These are phyloP conservation scores for Linnemannia schmuckeri DNA, from an alignment of 192 early-diverging fungal species.

Conservation along the genomic window DNA sequence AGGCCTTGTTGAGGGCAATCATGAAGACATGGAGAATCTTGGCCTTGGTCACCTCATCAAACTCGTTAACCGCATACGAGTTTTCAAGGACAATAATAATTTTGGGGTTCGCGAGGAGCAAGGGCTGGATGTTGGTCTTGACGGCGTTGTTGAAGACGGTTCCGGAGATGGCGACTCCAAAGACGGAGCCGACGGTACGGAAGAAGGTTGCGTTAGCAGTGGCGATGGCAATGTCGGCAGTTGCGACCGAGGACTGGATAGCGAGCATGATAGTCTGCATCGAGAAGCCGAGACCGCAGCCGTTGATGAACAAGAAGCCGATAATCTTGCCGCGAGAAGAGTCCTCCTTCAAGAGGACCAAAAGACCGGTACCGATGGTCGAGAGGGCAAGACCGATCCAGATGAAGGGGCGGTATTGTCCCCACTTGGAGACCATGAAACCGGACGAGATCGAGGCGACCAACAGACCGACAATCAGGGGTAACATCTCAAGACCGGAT, in stretches of 20 bases:
- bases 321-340: constrained; percentile 64
- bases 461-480: constrained; percentile 79
- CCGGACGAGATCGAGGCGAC: constrained; percentile 75
- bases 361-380: constrained; percentile 71
- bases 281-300: constrained; percentile 80
- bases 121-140: constrained; percentile 35
- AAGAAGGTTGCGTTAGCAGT: constrained; percentile 76
- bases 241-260: constrained; percentile 74
- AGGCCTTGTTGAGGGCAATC: constrained; percentile 59
- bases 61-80: constrained; percentile 46
- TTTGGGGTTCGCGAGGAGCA: constrained; percentile 9
- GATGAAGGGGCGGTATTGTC: constrained; percentile 70
- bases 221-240: constrained; percentile 71
- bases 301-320: constrained; percentile 75
- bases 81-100: constrained; percentile 9
- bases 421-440: constrained; percentile 66
- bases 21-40: constrained; percentile 63
- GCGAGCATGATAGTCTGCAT: constrained; percentile 79
- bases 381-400: constrained; percentile 72
- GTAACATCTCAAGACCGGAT: constrained; percentile 80
- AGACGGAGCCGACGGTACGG: constrained; percentile 53
- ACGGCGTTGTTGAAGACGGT: constrained; percentile 55
- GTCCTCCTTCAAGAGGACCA: constrained; percentile 62
- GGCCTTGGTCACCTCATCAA: constrained; percentile 34
- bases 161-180: constrained; percentile 57